Base-by-base conservation (phyloP, 495 filamentous ascomycete species). In the Pyronema domesticum region DNA sequence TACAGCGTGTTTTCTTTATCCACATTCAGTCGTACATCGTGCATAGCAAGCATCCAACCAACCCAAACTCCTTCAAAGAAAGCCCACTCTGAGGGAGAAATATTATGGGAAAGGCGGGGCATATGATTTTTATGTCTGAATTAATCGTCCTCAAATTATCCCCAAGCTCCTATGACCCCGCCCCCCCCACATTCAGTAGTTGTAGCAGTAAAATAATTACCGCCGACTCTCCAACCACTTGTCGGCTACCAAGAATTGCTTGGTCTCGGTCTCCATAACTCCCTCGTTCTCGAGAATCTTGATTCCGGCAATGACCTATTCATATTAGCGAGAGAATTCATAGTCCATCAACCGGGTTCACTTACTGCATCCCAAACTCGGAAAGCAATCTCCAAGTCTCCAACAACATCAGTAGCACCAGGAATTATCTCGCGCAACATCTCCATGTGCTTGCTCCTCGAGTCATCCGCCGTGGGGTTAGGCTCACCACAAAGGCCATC, bases 361-460 rank as follows among this genome's bases (percentile, higher is more conserved):
- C 59, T 59, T 57, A 65, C 63, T 55, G 63, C 63, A 56, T 65
- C 62, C 58, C 58, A 65, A 36, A 62, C 49, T 33, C 46, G 62
- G 40, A 85, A 95, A 33, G 83, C 84, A 50, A 80, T 77, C 19
- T 85, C 75, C 49, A 95, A 65, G 68, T 95, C 93, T 18, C 77
- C 80, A 13, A 71, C 69, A 63, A 95, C 84, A 59, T 84, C 77
- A 17, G 80, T 73, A 36, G 81, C 82, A 60, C 85, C 81, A 13
- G 83, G 83, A 60, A 95, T 89, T 68, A 76, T 85, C 3, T 68
- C 72, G 19, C 80, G 78, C 58, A 85, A 75, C 0, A 68, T 60
- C 15, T 58, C 60, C 37, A 68, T 59, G 46, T 71, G 78, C 65
- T 80, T 80, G 7, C 67, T 63, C 55, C 77, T 79, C 39, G 80